Conservation (phyloP, 139 green algal species). For the Chlamydomonas schloesseri region DNA sequence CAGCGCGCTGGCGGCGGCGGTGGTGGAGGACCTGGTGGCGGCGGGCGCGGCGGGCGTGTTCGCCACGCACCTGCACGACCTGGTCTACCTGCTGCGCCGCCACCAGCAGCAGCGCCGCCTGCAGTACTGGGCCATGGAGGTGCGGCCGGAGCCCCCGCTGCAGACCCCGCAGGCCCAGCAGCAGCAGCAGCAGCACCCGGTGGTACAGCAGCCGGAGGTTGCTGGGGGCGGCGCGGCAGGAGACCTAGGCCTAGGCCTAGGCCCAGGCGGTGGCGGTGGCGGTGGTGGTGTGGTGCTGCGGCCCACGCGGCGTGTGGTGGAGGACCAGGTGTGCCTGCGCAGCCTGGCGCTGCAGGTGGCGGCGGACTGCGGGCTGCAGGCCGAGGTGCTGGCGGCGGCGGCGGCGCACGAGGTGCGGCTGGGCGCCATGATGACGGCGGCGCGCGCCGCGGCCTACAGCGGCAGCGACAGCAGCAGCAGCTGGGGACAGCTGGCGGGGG, state of each 20-base stretch:
- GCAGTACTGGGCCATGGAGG: constrained; percentile 44
- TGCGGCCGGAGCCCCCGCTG: background rate
- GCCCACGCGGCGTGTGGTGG: constrained; percentile 15
- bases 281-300: background rate
- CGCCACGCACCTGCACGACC: constrained; percentile 90
- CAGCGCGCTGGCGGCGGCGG: constrained; percentile 68
- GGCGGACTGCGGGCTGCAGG: constrained; percentile 1
- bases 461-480: background rate
- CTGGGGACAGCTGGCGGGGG: background rate
- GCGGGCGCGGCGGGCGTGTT: constrained; percentile 74
- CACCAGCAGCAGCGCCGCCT: constrained; percentile 4
- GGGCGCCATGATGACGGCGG: background rate
- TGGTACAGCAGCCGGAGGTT: too few relatives aligned
- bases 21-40: constrained; percentile 79
- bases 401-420: background rate
- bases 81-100: constrained; percentile 70
- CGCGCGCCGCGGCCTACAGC: background rate
- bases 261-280: too few relatives aligned
- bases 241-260: background rate
- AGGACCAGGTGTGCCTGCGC: constrained; percentile 5
- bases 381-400: background rate
- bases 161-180: background rate
- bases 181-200: too few relatives aligned
- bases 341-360: constrained; percentile 36
- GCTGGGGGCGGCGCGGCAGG: background rate